These are phyloP conservation scores for Xerocomus potaroensis DNA, from an alignment of 768 basidiomycete genomes.

Conservation along the genomic window DNA sequence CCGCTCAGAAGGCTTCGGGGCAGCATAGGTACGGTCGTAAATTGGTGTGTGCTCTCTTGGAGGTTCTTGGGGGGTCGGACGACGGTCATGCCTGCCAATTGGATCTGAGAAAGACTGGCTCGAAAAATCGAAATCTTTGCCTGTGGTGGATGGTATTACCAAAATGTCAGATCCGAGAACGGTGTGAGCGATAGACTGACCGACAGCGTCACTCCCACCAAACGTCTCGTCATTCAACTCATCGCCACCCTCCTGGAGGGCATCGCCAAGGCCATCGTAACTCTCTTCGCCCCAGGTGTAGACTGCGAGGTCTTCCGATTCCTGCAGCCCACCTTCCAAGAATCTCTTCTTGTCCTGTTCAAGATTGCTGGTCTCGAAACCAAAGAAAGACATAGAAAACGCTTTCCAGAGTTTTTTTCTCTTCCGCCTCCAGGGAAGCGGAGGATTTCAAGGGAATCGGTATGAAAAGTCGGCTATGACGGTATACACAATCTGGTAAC, in stretches of 20 bases:
- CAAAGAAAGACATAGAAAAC: slow-evolving; percentile 76
- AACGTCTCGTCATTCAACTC: slow-evolving; percentile 98
- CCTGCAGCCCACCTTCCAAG: slow-evolving; percentile 44
- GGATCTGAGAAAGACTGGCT: slow-evolving; percentile 36
- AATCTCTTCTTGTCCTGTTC: slow-evolving; percentile 62
- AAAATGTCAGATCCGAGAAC: slow-evolving; percentile 14
- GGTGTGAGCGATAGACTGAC: slow-evolving; percentile 44
- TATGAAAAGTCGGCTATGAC: slow-evolving; percentile 16
- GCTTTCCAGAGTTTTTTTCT: slow-evolving; percentile 8
- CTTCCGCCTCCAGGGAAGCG: slow-evolving; percentile 15
- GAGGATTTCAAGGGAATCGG: slow-evolving; percentile 9
- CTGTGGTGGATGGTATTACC: slow-evolving; percentile 36
- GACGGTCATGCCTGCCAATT: slow-evolving; percentile 13
- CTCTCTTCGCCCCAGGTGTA: slow-evolving; percentile 91
- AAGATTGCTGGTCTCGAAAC: slow-evolving; percentile 58
- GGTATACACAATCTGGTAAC: slow-evolving; percentile 4
- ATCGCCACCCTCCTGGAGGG: slow-evolving; percentile 84
- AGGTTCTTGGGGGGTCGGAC: slow-evolving; percentile 20
- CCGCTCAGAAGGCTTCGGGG: slow-evolving; percentile 23
- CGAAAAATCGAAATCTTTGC: slow-evolving; percentile 90
- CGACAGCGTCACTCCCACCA: slow-evolving; percentile 64
- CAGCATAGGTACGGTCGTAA: slow-evolving; percentile 19
- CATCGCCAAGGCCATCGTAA: slow-evolving; percentile 86
- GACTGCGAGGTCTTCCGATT: slow-evolving; percentile 79
- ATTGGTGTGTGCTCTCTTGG: slow-evolving; percentile 26